Evolutionary conservation across 768 basidiomycete genomes (phyloP), one percentile per base, ranked within the genome.

Genomic region (Suillus americanus): DNA sequence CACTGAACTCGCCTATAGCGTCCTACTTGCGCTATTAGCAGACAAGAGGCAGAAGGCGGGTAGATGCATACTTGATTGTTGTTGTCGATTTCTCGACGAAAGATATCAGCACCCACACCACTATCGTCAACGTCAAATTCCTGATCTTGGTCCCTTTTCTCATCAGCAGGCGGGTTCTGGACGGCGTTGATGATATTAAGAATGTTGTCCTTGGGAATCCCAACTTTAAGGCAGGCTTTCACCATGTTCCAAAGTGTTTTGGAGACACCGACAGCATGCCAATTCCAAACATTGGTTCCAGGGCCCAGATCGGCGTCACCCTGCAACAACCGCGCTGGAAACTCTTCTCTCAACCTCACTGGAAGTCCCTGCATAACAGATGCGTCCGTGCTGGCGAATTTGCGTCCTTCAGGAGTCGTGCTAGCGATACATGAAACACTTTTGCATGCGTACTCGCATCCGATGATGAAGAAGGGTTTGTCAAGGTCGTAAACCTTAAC

Each of bases 381-480:
- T 3, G 84, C 79, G 69, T 93, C 91, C 0, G 89, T 91, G 71
- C 87, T 89, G 0, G 89, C 87, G 68, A 86, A 92, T 66, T 80
- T 85, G 37, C 90, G 84, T 4, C 87, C 87, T 38, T 89, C 88
- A 3, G 80, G 64, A 9, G 78, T 71, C 33, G 78, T 71, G 38
- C 79, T 73, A 35, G 80, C 72, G 33, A 79, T 65, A 71, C 90
- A 92, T 25, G 76, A 50, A 1, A 75, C 48, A 35, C 81, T 86
- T 59, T 81, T 82, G 72, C 92, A 94, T 5, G 81, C 80, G 65
- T 94, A 94, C 72, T 91, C 89, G 71, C 91, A 91, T n/a, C 89
- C 92, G 41, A 94, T 91, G 73, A 94, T 83, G 72, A 89, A 93
- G 77, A 93, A 94, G 3, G 90, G 89, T 65, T 85, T 86, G 67